Percentiles rank a stretch among this genome's conserved stretches.
These are phyloP conservation scores for Moringa oleifera DNA, from an alignment of 345 rosid genomes.

Conservation along the genomic window DNA sequence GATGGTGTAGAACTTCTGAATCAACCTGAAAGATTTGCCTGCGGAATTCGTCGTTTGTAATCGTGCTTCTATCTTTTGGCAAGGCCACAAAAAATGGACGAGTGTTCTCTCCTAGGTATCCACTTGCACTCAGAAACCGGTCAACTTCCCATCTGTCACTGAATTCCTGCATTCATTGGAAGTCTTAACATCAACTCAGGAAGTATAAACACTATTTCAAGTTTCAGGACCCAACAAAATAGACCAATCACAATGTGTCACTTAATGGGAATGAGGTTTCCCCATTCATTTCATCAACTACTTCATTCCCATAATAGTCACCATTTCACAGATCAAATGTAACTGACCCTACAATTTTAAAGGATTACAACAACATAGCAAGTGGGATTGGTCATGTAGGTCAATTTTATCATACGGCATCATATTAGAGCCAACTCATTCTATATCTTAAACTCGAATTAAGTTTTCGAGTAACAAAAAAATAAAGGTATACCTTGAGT, in stretches of 20 bases:
- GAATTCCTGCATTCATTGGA: slow-evolving; percentile 56
- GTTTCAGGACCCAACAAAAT: not conserved
- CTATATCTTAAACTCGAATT: not conserved
- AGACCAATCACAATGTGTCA: not conserved
- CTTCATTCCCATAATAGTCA: too few relatives aligned
- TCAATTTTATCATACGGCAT: not conserved
- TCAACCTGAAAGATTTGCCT: slow-evolving; percentile 83
- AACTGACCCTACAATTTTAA: not conserved
- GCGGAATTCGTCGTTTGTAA: slow-evolving; percentile 89
- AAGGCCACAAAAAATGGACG: slow-evolving; percentile 82
- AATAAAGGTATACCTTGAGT: slow-evolving; percentile 55
- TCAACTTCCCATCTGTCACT: slow-evolving; percentile 84
- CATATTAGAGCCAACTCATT: not conserved
- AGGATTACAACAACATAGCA: not conserved
- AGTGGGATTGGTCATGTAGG: not conserved
- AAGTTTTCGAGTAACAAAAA: not conserved
- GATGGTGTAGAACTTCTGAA: slow-evolving; percentile 53
- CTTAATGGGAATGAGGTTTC: not conserved
- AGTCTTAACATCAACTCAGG: slow-evolving; percentile 9
- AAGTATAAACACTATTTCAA: too few relatives aligned
- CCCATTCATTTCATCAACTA: not conserved
- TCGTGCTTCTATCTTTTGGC: slow-evolving; percentile 75
- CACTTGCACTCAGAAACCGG: slow-evolving; percentile 86
- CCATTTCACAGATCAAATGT: not conserved
- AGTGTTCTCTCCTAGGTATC: slow-evolving; percentile 90